A percentile compares a stretch with the other conserved stretches of the same genome.
phyloP scores from a whole-genome alignment of 306 rosid genomes.

The Glycine soja region DNA sequence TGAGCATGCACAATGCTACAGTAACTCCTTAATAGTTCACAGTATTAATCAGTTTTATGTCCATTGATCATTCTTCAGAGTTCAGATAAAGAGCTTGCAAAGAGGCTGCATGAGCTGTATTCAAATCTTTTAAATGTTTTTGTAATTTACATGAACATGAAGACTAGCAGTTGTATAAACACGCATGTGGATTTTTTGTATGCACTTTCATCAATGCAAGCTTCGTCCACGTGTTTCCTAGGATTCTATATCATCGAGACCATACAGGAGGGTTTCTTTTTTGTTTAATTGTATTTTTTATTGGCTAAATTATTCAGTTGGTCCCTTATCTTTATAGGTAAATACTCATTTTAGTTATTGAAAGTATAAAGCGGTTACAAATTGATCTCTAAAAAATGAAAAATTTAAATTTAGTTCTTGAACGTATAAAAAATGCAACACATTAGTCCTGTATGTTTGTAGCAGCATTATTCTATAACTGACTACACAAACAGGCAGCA shows the following conservation, averaged over 20 bases:
- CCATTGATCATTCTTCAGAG: conserved; percentile 25
- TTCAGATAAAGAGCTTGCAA: neutral
- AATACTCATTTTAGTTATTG: no score
- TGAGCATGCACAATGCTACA: neutral
- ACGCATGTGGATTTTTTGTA: conserved; percentile 20
- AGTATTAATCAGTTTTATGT: conserved; percentile 10
- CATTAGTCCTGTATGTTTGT: no score
- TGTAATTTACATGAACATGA: conserved; percentile 34
- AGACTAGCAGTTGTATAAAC: conserved; percentile 23
- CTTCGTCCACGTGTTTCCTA: neutral
- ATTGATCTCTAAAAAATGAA: no score
- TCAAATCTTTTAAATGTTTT: conserved; percentile 23
- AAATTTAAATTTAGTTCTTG: no score
- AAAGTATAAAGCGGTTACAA: no score
- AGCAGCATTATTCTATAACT: no score
- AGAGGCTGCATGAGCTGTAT: conserved; percentile 30
- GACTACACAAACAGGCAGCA: no score
- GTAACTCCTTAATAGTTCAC: neutral
- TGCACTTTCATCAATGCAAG: conserved; percentile 22
- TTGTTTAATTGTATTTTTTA: no score
- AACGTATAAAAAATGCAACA: no score
- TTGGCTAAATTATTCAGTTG: no score
- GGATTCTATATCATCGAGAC: conserved; percentile 12
- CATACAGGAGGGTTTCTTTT: neutral
- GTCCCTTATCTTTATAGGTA: no score